Conservation (phyloP, 805 yeast species). For the Lachancea dasiensis region DNA sequence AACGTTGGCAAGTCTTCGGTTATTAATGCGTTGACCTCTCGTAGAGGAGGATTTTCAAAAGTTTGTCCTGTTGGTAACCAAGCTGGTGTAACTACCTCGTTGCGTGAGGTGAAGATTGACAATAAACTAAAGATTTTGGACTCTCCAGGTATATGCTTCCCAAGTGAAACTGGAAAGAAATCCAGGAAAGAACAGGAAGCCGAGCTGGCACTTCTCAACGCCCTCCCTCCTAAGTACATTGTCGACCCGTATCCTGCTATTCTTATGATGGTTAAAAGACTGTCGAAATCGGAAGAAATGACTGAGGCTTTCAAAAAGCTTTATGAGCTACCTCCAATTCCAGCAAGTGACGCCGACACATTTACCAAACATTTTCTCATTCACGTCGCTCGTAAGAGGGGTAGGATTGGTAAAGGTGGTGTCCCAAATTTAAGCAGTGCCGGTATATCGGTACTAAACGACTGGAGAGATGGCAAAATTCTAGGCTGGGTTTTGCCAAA, state of each 20-base stretch:
- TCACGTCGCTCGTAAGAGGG: conserved; percentile 87
- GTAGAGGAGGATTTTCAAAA: conserved; percentile 59
- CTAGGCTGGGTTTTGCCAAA: conserved; percentile 85
- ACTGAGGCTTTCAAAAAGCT: conserved; percentile 66
- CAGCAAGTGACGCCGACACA: conserved; percentile 64
- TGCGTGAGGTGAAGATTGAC: conserved; percentile 90
- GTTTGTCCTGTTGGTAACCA: conserved; percentile 97
- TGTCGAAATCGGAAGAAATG: conserved; percentile 69
- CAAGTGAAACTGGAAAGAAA: conserved; percentile 50
- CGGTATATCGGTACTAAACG: conserved; percentile 74
- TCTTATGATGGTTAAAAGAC: conserved; percentile 64
- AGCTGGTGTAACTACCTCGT: conserved; percentile 92
- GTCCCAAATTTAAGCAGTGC: conserved; percentile 85
- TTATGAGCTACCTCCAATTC: conserved; percentile 76
- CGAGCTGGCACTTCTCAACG: conserved; percentile 81
- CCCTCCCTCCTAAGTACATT: conserved; percentile 81
- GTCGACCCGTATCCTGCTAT: conserved; percentile 82
- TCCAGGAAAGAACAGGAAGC: conserved; percentile 68
- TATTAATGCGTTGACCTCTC: conserved; percentile 78
- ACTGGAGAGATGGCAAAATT: conserved; percentile 96
- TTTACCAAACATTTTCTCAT: conserved; percentile 82
- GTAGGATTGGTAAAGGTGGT: conserved; percentile 90
- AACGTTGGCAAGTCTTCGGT: conserved; percentile 95
- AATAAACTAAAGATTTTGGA: conserved; percentile 83
- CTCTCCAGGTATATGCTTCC: conserved; percentile 98